Conservation (phyloP, 305 asterid species). For the Rubia balearica region DNA sequence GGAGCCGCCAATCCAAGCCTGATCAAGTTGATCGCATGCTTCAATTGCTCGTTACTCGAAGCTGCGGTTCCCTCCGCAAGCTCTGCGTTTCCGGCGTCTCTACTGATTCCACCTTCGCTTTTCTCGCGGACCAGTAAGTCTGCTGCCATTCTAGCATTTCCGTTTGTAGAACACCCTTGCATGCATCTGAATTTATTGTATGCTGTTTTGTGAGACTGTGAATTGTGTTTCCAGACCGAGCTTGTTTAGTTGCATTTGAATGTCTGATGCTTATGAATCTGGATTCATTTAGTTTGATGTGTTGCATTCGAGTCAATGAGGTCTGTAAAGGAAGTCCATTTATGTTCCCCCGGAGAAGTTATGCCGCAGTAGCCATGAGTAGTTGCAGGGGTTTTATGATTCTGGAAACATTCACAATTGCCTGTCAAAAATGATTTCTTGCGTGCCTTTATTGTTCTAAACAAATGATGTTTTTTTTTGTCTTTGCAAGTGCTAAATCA, state of each 20-base stretch:
- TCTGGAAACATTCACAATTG: background rate
- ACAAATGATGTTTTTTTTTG: background rate
- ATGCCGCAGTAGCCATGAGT: background rate
- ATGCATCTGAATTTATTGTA: background rate
- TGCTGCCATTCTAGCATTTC: background rate
- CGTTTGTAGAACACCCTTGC: background rate
- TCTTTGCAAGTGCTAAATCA: slow-evolving; percentile 61
- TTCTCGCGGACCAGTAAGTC: slow-evolving; percentile 66
- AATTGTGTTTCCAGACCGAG: background rate
- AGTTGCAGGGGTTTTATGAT: background rate
- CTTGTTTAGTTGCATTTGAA: background rate
- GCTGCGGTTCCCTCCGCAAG: slow-evolving; percentile 61
- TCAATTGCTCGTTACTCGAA: slow-evolving; percentile 50
- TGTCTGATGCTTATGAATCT: background rate
- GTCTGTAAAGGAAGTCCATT: background rate
- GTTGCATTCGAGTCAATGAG: background rate
- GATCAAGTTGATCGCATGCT: slow-evolving; percentile 55
- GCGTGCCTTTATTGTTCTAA: background rate
- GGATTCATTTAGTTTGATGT: background rate
- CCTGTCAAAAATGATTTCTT: background rate
- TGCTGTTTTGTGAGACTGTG: background rate
- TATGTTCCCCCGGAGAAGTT: background rate
- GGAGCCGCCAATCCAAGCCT: slow-evolving; percentile 53
- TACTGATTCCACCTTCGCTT: slow-evolving; percentile 39
- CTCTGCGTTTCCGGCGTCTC: slow-evolving; percentile 57